phyloP scores from a whole-genome alignment of 352 stramenopile species.

The Phytophthora pistaciae region DNA sequence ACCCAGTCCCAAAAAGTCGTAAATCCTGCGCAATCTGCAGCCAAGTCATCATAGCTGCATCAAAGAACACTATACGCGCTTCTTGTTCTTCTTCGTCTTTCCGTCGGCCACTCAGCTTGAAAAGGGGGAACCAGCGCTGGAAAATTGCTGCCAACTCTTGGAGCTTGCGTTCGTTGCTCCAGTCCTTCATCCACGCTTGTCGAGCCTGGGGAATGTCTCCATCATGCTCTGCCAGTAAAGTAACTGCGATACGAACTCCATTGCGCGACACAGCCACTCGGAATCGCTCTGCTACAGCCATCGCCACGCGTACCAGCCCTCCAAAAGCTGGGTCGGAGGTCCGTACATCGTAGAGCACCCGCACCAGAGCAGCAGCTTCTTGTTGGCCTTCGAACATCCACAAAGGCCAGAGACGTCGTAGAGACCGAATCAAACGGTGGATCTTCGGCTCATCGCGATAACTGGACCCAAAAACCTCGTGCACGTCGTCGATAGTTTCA shows the following conservation, averaged over 20 bases:
- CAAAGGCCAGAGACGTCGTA: constrained; percentile 73
- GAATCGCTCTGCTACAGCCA: constrained; percentile 53
- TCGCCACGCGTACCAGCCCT: constrained; percentile 69
- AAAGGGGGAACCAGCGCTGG: constrained; percentile 53
- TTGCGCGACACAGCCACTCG: constrained; percentile 48
- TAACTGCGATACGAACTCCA: constrained; percentile 53
- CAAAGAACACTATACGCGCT: constrained; percentile 65
- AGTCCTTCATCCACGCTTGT: constrained; percentile 38
- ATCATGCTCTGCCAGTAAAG: constrained; percentile 45
- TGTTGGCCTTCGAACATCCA: constrained; percentile 82
- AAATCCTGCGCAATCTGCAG: constrained; percentile 65
- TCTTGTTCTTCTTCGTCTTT: constrained; percentile 23
- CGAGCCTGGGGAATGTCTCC: constrained; percentile 43
- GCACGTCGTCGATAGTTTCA: constrained; percentile 61
- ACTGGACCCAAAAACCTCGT: constrained; percentile 69
- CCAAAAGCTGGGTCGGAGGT: constrained; percentile 72
- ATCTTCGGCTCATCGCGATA: constrained; percentile 72
- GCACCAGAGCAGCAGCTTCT: constrained; percentile 66
- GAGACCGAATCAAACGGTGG: constrained; percentile 62
- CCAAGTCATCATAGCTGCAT: constrained; percentile 68
- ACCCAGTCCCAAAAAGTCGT: constrained; percentile 34
- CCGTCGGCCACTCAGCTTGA: constrained; percentile 10
- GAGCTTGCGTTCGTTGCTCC: constrained; percentile 55
- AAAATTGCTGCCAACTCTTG: constrained; percentile 59
- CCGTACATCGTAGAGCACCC: constrained; percentile 68